phyloP scores from a whole-genome alignment of 106 monocot species.

The Hemerocallis citrina region DNA sequence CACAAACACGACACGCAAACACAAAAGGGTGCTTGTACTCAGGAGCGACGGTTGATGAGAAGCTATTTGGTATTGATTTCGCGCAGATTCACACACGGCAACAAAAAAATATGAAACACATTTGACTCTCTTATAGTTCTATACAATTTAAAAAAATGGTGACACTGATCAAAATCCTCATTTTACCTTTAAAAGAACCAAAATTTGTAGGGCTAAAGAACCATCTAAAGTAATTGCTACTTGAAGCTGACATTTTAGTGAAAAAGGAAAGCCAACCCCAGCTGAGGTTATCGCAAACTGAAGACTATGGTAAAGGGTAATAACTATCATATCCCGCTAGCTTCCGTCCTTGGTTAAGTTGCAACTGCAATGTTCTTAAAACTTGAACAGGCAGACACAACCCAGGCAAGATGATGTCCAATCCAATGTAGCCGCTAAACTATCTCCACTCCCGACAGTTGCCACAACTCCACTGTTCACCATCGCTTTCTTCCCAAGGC shows the following conservation, averaged over 20 bases:
- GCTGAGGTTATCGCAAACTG: not conserved
- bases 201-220: not conserved
- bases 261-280: not conserved
- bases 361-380: not conserved
- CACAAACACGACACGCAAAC: too few relatives aligned
- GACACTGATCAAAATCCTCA: not conserved
- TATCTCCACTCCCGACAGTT: slow-evolving; percentile 63
- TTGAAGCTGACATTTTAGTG: not conserved
- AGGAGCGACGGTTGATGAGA: too few relatives aligned
- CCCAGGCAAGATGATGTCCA: not conserved
- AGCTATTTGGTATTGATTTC: too few relatives aligned
- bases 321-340: not conserved
- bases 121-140: too few relatives aligned
- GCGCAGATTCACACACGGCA: too few relatives aligned
- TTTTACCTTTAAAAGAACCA: not conserved
- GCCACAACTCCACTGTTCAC: slow-evolving; percentile 58
- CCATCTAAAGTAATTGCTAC: not conserved
- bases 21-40: too few relatives aligned
- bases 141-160: not conserved
- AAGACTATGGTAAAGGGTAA: not conserved
- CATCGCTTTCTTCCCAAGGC: slow-evolving; percentile 51
- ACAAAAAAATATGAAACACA: too few relatives aligned
- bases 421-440: not conserved
- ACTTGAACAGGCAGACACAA: slow-evolving; percentile 8
- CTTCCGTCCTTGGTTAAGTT: not conserved